phyloP scores from a whole-genome alignment of 2,329 filamentous ascomycete genomes.

The Sarocladium brachiariae region DNA sequence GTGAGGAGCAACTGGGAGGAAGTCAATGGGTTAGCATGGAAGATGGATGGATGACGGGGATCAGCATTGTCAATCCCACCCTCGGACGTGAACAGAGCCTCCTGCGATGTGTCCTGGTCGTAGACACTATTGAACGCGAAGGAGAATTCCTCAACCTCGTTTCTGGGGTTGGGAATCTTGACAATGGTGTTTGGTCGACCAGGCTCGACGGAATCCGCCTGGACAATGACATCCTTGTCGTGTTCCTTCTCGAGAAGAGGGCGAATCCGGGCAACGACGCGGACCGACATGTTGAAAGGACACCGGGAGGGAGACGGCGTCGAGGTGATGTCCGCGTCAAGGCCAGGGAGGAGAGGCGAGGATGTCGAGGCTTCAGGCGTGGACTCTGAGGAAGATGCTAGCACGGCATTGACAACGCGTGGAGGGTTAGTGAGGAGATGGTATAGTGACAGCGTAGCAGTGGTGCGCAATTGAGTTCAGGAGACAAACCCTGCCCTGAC shows the following conservation, averaged over 20 bases:
- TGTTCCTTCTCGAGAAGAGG: slow-evolving; percentile 80
- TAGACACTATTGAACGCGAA: slow-evolving; percentile 96
- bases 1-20: slow-evolving; percentile 66
- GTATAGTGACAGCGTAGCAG: neutral
- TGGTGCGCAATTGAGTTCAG: slow-evolving; percentile 8
- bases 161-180: slow-evolving; percentile 90
- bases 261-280: slow-evolving; percentile 85
- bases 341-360: neutral
- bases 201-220: slow-evolving; percentile 54
- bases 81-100: slow-evolving; percentile 83
- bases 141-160: slow-evolving; percentile 81
- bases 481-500: slow-evolving; percentile 8
- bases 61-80: slow-evolving; percentile 40
- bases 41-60: neutral
- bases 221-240: slow-evolving; percentile 81
- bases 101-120: slow-evolving; percentile 70
- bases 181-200: slow-evolving; percentile 62
- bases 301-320: slow-evolving; percentile 10
- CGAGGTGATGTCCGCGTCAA: neutral
- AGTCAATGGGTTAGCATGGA: slow-evolving; percentile 6
- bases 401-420: slow-evolving; percentile 4
- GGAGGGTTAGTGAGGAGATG: neutral
- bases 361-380: neutral
- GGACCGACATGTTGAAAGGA: slow-evolving; percentile 52
- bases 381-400: slow-evolving; percentile 1